Evolutionary conservation across 2,329 filamentous ascomycete species (phyloP), one percentile per base, ranked within the genome.

Genomic region (Ceratocystis cubensis): DNA sequence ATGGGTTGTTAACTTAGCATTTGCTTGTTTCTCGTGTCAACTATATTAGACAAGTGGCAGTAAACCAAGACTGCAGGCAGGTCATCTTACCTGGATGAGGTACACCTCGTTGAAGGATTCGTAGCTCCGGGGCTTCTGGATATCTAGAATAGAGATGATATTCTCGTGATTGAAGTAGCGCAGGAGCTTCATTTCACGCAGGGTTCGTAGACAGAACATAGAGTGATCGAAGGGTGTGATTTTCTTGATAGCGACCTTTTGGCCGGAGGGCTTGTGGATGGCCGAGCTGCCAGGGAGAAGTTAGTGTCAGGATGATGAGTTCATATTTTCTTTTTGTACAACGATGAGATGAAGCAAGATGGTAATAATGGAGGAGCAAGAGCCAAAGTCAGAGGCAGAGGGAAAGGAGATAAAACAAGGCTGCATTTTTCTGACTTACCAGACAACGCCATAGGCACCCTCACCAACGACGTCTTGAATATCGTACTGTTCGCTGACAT

Each of bases 81-180:
- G 28, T 28, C 10, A 6, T 70, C 80, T 67, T 80, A 96, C 92
- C 82, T 97, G 94, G 72, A 99, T 97, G 72, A 99, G 86, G 76
- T 99, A 99, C 69, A 99, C 94, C 78, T 99, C 94, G 67, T 92
- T 92, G 78, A 99, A 99, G 64, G 86, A 88, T 75, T 97, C 93
- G 74, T 95, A 97, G 80, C 88, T 96, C 73, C 93, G 85, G 53
- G 94, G 94, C 80, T 96, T 96, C 79, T 99, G 94, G 72, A 99
- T 99, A 76, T 99, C 94, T 71, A 99, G 86, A 72, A 99, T 99
- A 64, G 92, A 97, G 75, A 99, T 99, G 80, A 99, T 97, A 78
- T 99, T 99, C 79, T 99, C 94, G 76, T 99, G 94, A 79, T 97
- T 99, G 82, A 99, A 99, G 79, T 99, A 97, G 73, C 94, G 85